Base-by-base conservation (phyloP, 106 monocot species). In the Acorus gramineus region DNA sequence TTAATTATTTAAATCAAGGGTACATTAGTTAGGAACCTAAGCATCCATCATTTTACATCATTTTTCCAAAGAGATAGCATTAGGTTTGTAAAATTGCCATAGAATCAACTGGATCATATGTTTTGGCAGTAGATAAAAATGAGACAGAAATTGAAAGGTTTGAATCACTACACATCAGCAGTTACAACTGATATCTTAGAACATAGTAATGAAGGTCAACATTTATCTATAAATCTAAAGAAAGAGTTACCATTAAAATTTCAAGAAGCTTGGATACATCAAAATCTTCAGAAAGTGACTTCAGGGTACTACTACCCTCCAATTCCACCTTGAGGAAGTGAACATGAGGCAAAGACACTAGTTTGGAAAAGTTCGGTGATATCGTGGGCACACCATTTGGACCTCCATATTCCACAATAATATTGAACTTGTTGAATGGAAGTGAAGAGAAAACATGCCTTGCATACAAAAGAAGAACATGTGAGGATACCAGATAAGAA, bases 391-490 rank as follows among this genome's bases (percentile, higher is more conserved):
- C 74, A 72, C 58, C 8, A 62, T 52, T 59, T 65, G 82, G 66
- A 49, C 82, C 89, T 64, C 89, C 89, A 71, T 82, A 89, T 70
- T 89, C 89, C 77, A 89, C 53, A 47, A 89, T 80, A 60, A 78
- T 74, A 66, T 46, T 66, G 71, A 89, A 82, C 61, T 75, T 78
- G 60, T 59, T 53, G 72, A 85, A 85, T 58, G 89, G 89, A 47
- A 89, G 75, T 60, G 80, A 75, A 55, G 71, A 53, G 46, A 63
- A 78, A 64, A 82, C 14, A 69, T 82, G 53, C 69, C 89, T 89
- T 58, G 54, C 8, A 59, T 56, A 65, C 47, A 46, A 67, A 8
- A 42, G 7, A 6, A 73, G 50, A 61, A 70, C 49, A 44, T 28
- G 28, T 28, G 28, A 28, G 28, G 28, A 28, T 28, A 28, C 28